Evolutionary conservation across 495 filamentous ascomycete genomes (phyloP).

Genomic region (Xylaria bambusicola): DNA sequence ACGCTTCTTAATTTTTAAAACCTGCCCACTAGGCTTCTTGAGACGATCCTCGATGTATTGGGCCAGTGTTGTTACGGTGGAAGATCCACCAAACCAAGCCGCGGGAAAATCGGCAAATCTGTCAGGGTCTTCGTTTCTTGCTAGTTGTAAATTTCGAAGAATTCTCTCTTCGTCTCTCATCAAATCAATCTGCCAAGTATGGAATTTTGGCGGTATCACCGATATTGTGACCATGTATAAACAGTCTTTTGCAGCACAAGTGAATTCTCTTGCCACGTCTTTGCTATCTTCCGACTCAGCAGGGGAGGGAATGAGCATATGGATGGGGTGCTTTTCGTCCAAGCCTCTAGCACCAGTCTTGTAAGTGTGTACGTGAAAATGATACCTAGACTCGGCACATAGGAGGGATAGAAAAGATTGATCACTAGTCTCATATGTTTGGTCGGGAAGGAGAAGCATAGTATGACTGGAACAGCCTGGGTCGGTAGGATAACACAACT

Average conservation of each 20-base stretch:
- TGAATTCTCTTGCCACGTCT: conserved; percentile 46
- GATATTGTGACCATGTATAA: conserved; percentile 56
- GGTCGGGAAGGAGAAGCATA: conserved; percentile 25
- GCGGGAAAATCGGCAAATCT: conserved; percentile 56
- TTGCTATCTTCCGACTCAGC: background rate
- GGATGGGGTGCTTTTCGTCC: conserved; percentile 23
- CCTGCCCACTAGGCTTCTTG: background rate
- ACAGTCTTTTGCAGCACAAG: conserved; percentile 62
- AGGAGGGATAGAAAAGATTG: conserved; percentile 23
- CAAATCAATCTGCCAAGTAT: conserved; percentile 38
- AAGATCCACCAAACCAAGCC: conserved; percentile 50
- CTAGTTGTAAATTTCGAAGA: conserved; percentile 52
- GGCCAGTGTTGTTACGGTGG: conserved; percentile 5
- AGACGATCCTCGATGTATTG: conserved; percentile 19
- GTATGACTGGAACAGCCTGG: conserved; percentile 24
- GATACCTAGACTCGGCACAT: conserved; percentile 26
- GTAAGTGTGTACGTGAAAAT: conserved; percentile 28
- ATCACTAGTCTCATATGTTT: conserved; percentile 14
- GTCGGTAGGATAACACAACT: conserved; percentile 6
- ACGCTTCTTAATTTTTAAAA: conserved; percentile 60
- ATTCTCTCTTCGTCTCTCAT: conserved; percentile 60
- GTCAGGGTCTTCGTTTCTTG: conserved; percentile 57
- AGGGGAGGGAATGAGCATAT: conserved; percentile 27
- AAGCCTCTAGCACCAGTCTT: background rate
- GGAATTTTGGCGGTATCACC: conserved; percentile 48